Evolutionary conservation across 441 rosid species (phyloP), one percentile per base, ranked within the genome.

Genomic region (Erysimum cheiri): DNA sequence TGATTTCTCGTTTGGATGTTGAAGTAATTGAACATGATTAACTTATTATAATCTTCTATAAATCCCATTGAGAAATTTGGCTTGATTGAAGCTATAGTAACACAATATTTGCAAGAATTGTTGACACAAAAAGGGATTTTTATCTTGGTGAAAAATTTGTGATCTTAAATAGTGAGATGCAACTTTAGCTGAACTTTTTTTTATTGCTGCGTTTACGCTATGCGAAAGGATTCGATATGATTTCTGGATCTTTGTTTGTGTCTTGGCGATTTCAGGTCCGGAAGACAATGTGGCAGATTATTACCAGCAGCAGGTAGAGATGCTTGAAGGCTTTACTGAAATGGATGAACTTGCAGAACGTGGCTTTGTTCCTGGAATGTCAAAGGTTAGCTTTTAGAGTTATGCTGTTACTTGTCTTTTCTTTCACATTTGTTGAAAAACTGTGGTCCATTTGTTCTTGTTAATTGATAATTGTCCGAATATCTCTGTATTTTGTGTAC

Each of bases 261-360:
- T 28, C 22, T 72, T 71, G 70, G 24, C 48, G 74, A 64, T 57
- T 80, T 60, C 77, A 93, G 98, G 94, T 73, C 80, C 91, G 1
- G 98, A 88, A 70, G 98, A 93, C 72, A 69, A 81, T 69, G 90
- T 93, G 58, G 98, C 97, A 1, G 97, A 85, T 67, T 93, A 88
- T 81, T 93, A 93, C 76, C 96, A 91, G 84, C 98, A 93, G 80
- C 98, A 93, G 77, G 92, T 83, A 57, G 95, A 89, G 78, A 89
- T 88, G 96, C 97, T 93, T 33, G 97, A 93, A 66, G 97, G 97
- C 5, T 93, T 93, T 68, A 83, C 78, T 29, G 97, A 93, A 83
- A 93, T 93, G 98, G 98, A 93, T 82, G 89, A 83, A 60, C 85
- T 93, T 71, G 83, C 96, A 0, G 96, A 89, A 67, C 96, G 93